Evolutionary conservation across 176 grass and related monocot genomes (phyloP).

Genomic region (Tillandsia leiboldiana): DNA sequence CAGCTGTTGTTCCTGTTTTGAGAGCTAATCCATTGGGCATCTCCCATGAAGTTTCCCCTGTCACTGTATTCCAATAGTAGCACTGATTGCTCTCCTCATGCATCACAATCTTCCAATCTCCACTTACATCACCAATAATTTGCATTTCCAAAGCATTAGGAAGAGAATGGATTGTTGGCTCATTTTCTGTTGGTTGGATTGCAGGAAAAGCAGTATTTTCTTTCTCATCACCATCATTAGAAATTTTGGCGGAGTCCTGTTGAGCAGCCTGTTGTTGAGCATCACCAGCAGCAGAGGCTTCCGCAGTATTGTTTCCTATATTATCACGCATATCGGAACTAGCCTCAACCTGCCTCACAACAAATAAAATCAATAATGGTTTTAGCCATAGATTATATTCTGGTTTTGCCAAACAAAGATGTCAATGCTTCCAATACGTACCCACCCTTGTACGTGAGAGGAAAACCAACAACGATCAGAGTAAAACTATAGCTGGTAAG

Average conservation of each 20-base stretch:
- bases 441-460: too few relatives aligned
- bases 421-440: too few relatives aligned
- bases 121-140: conserved; percentile 62
- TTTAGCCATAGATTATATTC: not conserved
- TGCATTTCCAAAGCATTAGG: conserved; percentile 51
- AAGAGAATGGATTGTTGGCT: conserved; percentile 16
- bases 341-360: not conserved
- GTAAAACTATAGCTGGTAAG: too few relatives aligned
- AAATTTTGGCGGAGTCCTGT: conserved; percentile 17
- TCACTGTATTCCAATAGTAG: conserved; percentile 96
- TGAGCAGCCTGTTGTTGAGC: conserved; percentile 33
- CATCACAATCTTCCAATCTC: conserved; percentile 85
- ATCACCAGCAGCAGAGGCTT: conserved; percentile 22
- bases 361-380: not conserved
- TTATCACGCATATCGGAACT: not conserved
- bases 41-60: conserved; percentile 96
- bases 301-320: conserved; percentile 9
- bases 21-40: conserved; percentile 43
- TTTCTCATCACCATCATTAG: conserved; percentile 24
- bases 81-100: conserved; percentile 75
- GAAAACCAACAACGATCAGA: too few relatives aligned
- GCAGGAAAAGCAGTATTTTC: conserved; percentile 18
- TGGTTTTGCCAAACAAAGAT: too few relatives aligned
- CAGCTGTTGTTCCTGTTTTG: conserved; percentile 15
- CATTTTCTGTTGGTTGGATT: conserved; percentile 21